Evolutionary conservation across 2,329 filamentous ascomycete genomes (phyloP), one percentile per base, ranked within the genome.

Genomic region (Daldinia sp.): DNA sequence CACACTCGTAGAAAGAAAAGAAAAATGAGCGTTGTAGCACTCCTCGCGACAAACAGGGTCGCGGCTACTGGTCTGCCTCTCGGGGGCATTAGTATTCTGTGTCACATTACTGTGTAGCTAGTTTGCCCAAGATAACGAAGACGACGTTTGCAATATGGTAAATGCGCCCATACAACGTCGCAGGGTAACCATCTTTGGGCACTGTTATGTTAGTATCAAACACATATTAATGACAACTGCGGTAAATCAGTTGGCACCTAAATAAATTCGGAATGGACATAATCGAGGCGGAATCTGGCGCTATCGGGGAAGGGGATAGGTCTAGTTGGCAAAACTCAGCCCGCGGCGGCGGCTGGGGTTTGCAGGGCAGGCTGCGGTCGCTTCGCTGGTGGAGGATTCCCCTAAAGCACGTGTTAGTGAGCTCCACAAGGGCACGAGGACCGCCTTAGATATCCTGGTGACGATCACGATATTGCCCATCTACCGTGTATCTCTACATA

Each of bases 381-480:
- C 59, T 77, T 77, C 10, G 75, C 65, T n/a, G 74, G 71, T 4
- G 74, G 73, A 8, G 68, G 58, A 39, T 71, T 69, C 27, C 65
- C 73, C 73, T 76, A 67, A 13, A 55, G 13, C 25, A 39, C 41
- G 23, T 41, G 66, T 75, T 70, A 75, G 73, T 63, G 66, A 61
- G 23, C 43, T 64, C 53, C 63, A 64, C 27, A 50, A 35, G 39
- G 47, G 45, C 52, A n/a, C 32, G 25, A 41, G 57, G 61, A 39
- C 52, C 35, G 55, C 55, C 50, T 56, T 51, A 54, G 61, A 63
- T 67, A 65, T 73, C 56, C 64, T 57, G 55, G 66, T 43, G 62
- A 64, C 63, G 58, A 58, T 66, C 60, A 53, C 56, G 54, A 67
- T 57, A 63, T 69, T 61, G 52, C 56, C 69, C 66, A 68, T 73